phyloP scores from a whole-genome alignment of 768 basidiomycete genomes.

The Kwoniella sp. region DNA sequence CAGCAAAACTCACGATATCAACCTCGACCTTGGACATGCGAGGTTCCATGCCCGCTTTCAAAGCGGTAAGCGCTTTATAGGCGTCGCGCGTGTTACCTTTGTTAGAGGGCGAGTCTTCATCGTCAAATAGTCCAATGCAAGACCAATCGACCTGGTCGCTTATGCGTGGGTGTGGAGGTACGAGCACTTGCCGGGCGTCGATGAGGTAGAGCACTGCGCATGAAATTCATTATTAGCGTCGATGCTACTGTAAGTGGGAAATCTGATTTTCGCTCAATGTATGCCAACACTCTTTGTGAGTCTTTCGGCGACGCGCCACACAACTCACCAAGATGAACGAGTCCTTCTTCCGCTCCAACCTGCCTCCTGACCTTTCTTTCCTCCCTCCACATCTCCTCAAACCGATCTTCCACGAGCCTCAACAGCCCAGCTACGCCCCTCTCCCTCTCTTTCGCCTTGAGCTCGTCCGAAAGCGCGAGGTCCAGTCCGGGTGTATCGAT shows the following conservation, averaged over 20 bases:
- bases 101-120: slow-evolving; percentile 6
- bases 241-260: no score
- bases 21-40: slow-evolving; percentile 26
- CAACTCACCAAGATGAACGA: slow-evolving; percentile 49
- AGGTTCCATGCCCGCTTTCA: not conserved
- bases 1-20: slow-evolving; percentile 29
- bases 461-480: slow-evolving; percentile 14
- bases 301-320: not conserved
- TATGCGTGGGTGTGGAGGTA: slow-evolving; percentile 7
- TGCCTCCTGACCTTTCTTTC: slow-evolving; percentile 41
- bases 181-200: slow-evolving; percentile 39
- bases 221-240: not conserved
- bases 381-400: slow-evolving; percentile 38
- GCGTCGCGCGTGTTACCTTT: not conserved
- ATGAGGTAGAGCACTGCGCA: slow-evolving; percentile 42
- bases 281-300: not conserved
- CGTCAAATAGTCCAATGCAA: slow-evolving; percentile 30
- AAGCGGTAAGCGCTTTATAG: not conserved
- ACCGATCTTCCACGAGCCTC: slow-evolving; percentile 41
- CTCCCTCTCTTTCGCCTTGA: slow-evolving; percentile 26
- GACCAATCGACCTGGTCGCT: slow-evolving; percentile 41
- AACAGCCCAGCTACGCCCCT: slow-evolving; percentile 39
- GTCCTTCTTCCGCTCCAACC: slow-evolving; percentile 27
- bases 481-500: slow-evolving; percentile 50
- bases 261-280: not conserved